A percentile compares a stretch with the other conserved stretches of the same genome.
These are phyloP conservation scores for Sambucus nigra DNA, from an alignment of 129 eudicot species.

Conservation along the genomic window DNA sequence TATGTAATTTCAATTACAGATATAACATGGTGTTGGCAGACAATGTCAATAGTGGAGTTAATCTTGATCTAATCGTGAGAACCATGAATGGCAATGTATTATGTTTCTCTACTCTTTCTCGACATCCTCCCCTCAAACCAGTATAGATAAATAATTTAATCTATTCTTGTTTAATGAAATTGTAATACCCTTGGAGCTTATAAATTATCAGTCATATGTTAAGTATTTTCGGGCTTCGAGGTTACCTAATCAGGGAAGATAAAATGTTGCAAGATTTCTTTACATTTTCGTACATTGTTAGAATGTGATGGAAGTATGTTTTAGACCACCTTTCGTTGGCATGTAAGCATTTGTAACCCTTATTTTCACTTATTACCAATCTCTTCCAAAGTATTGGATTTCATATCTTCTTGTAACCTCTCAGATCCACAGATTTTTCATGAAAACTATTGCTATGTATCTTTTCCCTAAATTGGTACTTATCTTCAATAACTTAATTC, in stretches of 20 bases:
- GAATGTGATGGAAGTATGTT: too few relatives aligned
- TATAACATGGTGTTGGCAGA: slow-evolving; percentile 99
- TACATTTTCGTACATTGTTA: too few relatives aligned
- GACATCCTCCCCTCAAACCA: slow-evolving; percentile 96
- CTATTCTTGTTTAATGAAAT: background rate
- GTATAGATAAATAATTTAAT: slow-evolving; percentile 11
- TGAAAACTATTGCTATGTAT: too few relatives aligned
- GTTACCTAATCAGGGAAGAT: slow-evolving; percentile 80
- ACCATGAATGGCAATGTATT: slow-evolving; percentile 99
- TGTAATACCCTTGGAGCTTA: background rate
- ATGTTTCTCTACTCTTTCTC: slow-evolving; percentile 89
- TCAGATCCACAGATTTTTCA: too few relatives aligned
- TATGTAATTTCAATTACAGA: slow-evolving; percentile 33
- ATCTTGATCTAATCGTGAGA: slow-evolving; percentile 92
- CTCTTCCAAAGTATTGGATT: too few relatives aligned
- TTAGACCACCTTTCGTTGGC: too few relatives aligned
- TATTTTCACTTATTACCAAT: too few relatives aligned
- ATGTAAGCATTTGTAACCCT: too few relatives aligned
- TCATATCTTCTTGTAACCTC: too few relatives aligned
- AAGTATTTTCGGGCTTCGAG: slow-evolving; percentile 66
- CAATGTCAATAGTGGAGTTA: slow-evolving; percentile 97
- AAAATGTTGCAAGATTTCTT: slow-evolving; percentile 66
- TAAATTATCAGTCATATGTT: background rate
- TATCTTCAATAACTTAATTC: too few relatives aligned
- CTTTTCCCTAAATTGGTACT: too few relatives aligned